phyloP scores from a whole-genome alignment of 2,329 filamentous ascomycete genomes.

The Beauveria sp. region DNA sequence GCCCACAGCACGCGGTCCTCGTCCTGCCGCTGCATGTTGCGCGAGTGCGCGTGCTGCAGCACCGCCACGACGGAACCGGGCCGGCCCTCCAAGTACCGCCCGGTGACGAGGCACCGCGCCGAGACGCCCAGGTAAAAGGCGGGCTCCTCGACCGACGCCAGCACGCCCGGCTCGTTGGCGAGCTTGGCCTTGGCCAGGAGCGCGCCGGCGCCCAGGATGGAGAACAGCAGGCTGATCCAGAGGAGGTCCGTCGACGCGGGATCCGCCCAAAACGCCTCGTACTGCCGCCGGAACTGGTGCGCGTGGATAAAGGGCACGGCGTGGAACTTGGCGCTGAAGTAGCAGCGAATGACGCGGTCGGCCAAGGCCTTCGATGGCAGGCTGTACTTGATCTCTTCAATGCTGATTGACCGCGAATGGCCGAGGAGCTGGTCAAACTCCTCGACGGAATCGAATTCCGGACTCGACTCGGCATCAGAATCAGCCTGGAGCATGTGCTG shows the following conservation, averaged over 20 bases:
- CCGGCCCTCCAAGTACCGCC: conserved; percentile 37
- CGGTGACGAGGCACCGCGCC: conserved; percentile 39
- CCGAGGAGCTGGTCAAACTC: conserved; percentile 28
- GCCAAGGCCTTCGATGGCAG: conserved; percentile 29
- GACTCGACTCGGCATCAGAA: conserved; percentile 11
- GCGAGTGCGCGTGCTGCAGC: conserved; percentile 36
- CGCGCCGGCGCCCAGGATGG: conserved; percentile 35
- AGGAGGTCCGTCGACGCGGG: conserved; percentile 33
- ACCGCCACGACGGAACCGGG: conserved; percentile 42
- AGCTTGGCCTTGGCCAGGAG: conserved; percentile 27
- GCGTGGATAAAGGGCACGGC: conserved; percentile 31
- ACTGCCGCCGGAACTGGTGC: conserved; percentile 39
- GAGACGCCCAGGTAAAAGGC: conserved; percentile 29
- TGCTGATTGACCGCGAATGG: conserved; percentile 19
- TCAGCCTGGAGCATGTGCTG: conserved; percentile 25
- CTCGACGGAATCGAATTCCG: conserved; percentile 14
- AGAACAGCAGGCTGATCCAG: conserved; percentile 45
- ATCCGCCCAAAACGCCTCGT: conserved; percentile 38
- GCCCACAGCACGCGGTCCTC: conserved; percentile 39
- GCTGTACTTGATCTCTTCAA: conserved; percentile 24
- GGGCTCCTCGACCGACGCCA: conserved; percentile 19
- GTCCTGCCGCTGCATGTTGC: conserved; percentile 33
- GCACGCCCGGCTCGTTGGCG: conserved; percentile 15
- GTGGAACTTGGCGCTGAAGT: conserved; percentile 32
- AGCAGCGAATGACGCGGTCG: conserved; percentile 28